Base-by-base conservation (phyloP, 2,329 filamentous ascomycete genomes). In the Aspergillus hiratsukae region DNA sequence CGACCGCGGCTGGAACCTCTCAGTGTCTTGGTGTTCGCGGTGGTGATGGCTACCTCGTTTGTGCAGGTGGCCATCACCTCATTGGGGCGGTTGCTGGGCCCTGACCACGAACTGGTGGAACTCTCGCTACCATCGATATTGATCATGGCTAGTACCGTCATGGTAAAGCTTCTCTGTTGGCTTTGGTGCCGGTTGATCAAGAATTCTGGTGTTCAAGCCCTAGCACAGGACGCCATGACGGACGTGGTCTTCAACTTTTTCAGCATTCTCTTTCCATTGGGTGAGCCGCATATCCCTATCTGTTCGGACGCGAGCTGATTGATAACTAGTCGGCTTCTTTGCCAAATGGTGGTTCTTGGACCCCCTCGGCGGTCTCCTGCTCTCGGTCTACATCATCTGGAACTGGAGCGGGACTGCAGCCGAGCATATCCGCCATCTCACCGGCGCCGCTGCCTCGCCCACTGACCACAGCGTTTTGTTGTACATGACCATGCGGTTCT, bases 401-500 rank as follows among this genome's bases (percentile, higher is more conserved):
- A 86, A 83, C 21, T 86, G 83, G 83, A 77, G 80, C 10, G 70
- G 79, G 52, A 86, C 85, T 49, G 83, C 83, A 3, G 83, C 82
- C 55, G 83, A 86, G 60, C 82, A 87, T 59, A 81, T 86, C 14
- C 83, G 81, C 76, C 76, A 85, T 25, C 76, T 86, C 4, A 83
- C 85, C 1, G 83, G 84, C 53, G 85, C 84, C 61, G 78, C 81
- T 2, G 84, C 84, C n/a, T 82, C 82, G 2, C 77, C 77, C 21
- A 80, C 81, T 63, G 55, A 79, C n/a, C 83, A 91, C 29, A 96
- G 94, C 69, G 84, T 96, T 49, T 75, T 96, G 23, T 80, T 96
- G 1, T 97, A 97, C 75, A 82, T 96, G 64, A 94, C 91, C 1
- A 96, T 96, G 89, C 88, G 92, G 21, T 96, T 96, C 69, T 91